Base-by-base conservation (phyloP, 371 early-diverging fungal species). In the Caulochytrium protostelioides region DNA sequence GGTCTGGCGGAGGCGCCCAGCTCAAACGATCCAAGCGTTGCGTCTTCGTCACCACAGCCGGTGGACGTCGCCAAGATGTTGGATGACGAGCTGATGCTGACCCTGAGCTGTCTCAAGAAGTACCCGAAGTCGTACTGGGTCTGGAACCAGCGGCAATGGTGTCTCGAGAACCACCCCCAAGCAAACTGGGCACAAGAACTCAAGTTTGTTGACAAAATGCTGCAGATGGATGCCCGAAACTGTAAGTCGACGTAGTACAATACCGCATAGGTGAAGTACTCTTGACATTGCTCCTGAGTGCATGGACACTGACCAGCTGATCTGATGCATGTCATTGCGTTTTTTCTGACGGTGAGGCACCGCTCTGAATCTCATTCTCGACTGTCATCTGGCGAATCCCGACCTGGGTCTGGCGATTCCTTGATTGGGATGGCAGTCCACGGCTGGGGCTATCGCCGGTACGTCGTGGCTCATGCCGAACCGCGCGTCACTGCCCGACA, bases 81-180 rank as follows among this genome's bases (percentile, higher is more conserved):
- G 51, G 31, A 7, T 19, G 28, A 3, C 42, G 43, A 21, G 22
- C 12, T 13, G 20, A 30, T 15, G 41, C 42, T 17, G 14, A 19
- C 6, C 13, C 30, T 1, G 39, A 42, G 17, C 27, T 50, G 7
- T 1, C 32, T 50, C 9, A n/a, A 22, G 13, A 14, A 13, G n/a
- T 31, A 76, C 40, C 81, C 83, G 15, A 86, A 86, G 51, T 81
- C 80, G 8, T 86, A 86, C 50, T 89, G 81, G 75, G 65, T 83
- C 42, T 92, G 86, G 83, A 83, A 83, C 51, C 95, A 94, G 57
- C 74, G 95, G 7, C 50, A 73, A 22, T 94, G 90, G 90, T 65
- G 72, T 21, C 61, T 91, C 23, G 59, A 69, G 18, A 54, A 59
- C 17, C 6, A 21, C 20, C 13, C 17, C 3, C 36, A 49, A 2